phyloP scores from a whole-genome alignment of 371 early-diverging fungal genomes.

The Synchytrium microbalum region DNA sequence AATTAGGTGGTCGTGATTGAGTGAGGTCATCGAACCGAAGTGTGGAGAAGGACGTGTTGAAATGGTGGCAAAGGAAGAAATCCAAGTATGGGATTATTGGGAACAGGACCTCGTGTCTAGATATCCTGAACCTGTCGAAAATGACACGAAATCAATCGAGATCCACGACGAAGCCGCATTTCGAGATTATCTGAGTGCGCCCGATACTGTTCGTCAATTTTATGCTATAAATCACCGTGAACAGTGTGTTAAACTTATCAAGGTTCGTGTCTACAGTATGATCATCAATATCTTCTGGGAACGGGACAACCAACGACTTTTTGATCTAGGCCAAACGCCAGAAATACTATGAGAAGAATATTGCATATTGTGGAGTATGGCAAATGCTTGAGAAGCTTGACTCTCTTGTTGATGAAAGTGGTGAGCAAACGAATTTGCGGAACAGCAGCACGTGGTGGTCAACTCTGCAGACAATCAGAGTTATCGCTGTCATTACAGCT shows the following conservation, averaged over 20 bases:
- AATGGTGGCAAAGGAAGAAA: too few relatives aligned
- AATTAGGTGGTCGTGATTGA: too few relatives aligned
- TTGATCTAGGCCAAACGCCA: background rate
- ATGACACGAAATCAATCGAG: background rate
- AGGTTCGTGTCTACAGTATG: background rate
- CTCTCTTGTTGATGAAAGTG: constrained; percentile 42
- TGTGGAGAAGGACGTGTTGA: too few relatives aligned
- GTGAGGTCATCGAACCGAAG: too few relatives aligned
- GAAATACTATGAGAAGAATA: background rate
- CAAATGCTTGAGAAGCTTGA: constrained; percentile 44
- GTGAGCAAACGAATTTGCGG: constrained; percentile 34
- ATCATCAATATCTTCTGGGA: background rate
- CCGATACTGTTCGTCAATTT: background rate
- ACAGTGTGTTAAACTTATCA: background rate
- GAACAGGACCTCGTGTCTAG: background rate
- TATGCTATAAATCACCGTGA: background rate
- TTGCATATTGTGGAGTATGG: constrained; percentile 29
- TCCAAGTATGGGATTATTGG: too few relatives aligned
- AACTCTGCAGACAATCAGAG: too few relatives aligned
- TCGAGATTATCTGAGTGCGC: background rate
- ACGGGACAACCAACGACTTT: background rate
- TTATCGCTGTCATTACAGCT: too few relatives aligned
- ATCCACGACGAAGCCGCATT: background rate
- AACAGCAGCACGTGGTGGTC: background rate
- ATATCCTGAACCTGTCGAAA: background rate